phyloP scores from a whole-genome alignment of 805 yeast genomes.

The Kluyveromyces dobzhanskii region DNA sequence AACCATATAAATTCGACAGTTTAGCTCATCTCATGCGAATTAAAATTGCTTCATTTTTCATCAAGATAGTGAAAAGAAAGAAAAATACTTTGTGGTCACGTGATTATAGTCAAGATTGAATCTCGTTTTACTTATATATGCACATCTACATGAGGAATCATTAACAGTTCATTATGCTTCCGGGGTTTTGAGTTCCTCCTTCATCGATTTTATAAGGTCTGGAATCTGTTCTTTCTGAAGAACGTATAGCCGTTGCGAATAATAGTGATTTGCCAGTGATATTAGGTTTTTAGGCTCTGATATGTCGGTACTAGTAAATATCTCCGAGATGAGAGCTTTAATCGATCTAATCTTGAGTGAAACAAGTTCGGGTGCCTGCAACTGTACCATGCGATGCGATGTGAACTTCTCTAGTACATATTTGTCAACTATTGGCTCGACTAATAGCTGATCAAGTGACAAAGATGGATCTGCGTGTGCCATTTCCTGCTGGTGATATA shows the following conservation, averaged over 20 bases:
- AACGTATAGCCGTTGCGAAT: conserved; percentile 17
- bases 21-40: no score
- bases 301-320: conserved; percentile 15
- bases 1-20: no score
- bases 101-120: no score
- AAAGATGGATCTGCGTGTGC: conserved; percentile 14
- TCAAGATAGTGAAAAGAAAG: no score
- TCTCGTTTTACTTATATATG: no score
- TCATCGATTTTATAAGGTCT: conserved; percentile 9
- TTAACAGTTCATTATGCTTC: not conserved
- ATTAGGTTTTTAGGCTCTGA: conserved; percentile 15
- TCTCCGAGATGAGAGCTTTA: conserved; percentile 14
- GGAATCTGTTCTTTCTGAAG: conserved; percentile 19
- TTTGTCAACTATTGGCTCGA: conserved; percentile 23
- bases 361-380: conserved; percentile 19
- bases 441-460: conserved; percentile 11
- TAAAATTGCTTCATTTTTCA: no score
- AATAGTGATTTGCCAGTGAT: conserved; percentile 23
- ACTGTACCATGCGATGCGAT: conserved; percentile 16
- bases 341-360: conserved; percentile 17
- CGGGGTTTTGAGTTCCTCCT: not conserved
- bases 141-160: no score
- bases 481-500: conserved; percentile 23
- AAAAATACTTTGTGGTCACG: no score
- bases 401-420: conserved; percentile 14